Evolutionary conservation across 2,329 filamentous ascomycete species (phyloP), one percentile per base, ranked within the genome.

Genomic region (Pseudocercospora fijiensis): DNA sequence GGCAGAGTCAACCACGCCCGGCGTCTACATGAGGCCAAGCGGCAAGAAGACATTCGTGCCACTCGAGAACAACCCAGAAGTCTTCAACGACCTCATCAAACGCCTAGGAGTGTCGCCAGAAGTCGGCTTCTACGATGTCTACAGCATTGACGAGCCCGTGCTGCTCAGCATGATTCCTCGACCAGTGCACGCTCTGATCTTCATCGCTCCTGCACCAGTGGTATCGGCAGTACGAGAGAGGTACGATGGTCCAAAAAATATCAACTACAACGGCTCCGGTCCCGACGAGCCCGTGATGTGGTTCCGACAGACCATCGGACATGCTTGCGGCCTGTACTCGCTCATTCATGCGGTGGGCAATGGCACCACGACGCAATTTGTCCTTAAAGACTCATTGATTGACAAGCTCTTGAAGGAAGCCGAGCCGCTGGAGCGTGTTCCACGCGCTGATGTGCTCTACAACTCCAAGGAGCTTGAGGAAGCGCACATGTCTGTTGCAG

Each of bases 241-340:
- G 11, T 78, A 84, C 68, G 72, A 74, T 27, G 78, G 77, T 52
- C 61, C 70, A 2, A 72, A 76, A 8, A 67, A 71, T 49, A 65
- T 74, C 63, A 71, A 65, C 10, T 86, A 86, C 67, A 68, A 76
- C 3, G 79, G 79, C 27, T 78, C 70, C 20, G 84, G 84, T 22
- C 72, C 76, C 0, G 67, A 76, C 1, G 84, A 86, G 63, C 83
- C 84, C 0, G 79, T 86, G 4, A 74, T 86, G 22, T 87, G 84
- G 84, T 85, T 85, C 73, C 81, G 79, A 64, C 85, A 87, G 68
- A 86, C 82, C 1, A 60, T 56, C 33, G 79, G 81, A 16, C 78
- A 87, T 69, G 83, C 84, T 0, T 87, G 85, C 68, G 85, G 85
- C 0, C 76, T 83, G n/a, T 86, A 87, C 64, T 84, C 81, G 1